Conservation (phyloP, 257 asterid genomes). For the Solanum clarkiae region DNA sequence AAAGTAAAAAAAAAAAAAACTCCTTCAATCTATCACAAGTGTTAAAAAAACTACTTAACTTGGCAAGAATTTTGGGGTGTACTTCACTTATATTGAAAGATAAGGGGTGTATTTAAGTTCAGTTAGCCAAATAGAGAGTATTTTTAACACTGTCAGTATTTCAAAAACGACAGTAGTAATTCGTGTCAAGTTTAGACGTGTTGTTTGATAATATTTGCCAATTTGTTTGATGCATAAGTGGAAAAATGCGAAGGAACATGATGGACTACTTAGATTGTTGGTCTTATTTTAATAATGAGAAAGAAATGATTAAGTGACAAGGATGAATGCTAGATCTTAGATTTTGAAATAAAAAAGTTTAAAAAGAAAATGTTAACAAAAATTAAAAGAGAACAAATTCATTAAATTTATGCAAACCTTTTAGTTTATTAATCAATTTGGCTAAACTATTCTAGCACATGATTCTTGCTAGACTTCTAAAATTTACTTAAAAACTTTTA, state of each 20-base stretch:
- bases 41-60: too few species aligned
- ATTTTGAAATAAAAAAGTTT: not conserved
- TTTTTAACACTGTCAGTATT: too few species aligned
- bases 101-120: too few species aligned
- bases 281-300: not conserved
- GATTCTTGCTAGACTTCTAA: not conserved
- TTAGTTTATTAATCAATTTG: not conserved
- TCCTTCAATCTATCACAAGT: too few species aligned
- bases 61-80: too few species aligned
- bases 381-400: not conserved
- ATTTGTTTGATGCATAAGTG: not conserved
- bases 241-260: not conserved
- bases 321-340: not conserved
- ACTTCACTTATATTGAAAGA: too few species aligned
- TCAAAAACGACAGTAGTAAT: too few species aligned
- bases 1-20: too few species aligned
- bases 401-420: not conserved
- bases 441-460: not conserved
- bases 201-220: not conserved
- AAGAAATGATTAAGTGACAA: not conserved
- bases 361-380: slow-evolving; percentile 5
- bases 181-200: too few species aligned
- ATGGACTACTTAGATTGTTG: not conserved
- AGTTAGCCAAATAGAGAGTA: too few species aligned
- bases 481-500: not conserved